A percentile compares a stretch with the other conserved stretches of the same genome.
Evolutionary conservation across 805 yeast species (phyloP).

Genomic region (Candida succiphila): DNA sequence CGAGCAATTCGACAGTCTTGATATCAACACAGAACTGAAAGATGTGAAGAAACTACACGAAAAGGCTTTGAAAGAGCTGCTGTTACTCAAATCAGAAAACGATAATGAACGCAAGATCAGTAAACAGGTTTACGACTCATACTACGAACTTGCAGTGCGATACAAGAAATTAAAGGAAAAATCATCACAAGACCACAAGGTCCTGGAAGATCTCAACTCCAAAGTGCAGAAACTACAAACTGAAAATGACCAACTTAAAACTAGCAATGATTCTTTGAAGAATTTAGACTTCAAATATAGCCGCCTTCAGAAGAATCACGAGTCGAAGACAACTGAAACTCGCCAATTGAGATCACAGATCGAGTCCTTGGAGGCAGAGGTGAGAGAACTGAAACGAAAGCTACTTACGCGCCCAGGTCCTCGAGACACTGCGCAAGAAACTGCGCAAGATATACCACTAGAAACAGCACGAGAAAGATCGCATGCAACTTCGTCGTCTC

Average conservation of each 20-base stretch:
- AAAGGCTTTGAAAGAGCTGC: not conserved
- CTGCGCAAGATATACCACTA: not conserved
- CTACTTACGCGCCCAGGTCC: too few relatives aligned
- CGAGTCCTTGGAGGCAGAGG: not conserved
- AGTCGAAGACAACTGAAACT: not conserved
- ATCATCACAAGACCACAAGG: not conserved
- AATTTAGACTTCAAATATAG: not conserved
- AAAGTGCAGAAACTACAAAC: not conserved
- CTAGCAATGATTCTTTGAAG: not conserved
- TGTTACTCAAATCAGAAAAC: not conserved
- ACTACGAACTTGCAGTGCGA: not conserved
- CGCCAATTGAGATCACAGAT: not conserved
- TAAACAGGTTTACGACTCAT: not conserved
- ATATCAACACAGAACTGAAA: not conserved
- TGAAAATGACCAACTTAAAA: not conserved
- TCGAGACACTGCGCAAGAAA: not conserved
- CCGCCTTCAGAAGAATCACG: not conserved
- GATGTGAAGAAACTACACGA: not conserved
- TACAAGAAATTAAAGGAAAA: not conserved
- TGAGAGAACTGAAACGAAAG: not conserved
- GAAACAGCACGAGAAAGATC: not conserved
- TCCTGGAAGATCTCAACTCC: not conserved
- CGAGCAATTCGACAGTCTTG: not conserved
- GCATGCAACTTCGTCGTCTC: not conserved
- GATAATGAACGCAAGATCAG: not conserved